Conservation (phyloP, 441 rosid genomes). For the Pelargonium myrrhifolium region DNA sequence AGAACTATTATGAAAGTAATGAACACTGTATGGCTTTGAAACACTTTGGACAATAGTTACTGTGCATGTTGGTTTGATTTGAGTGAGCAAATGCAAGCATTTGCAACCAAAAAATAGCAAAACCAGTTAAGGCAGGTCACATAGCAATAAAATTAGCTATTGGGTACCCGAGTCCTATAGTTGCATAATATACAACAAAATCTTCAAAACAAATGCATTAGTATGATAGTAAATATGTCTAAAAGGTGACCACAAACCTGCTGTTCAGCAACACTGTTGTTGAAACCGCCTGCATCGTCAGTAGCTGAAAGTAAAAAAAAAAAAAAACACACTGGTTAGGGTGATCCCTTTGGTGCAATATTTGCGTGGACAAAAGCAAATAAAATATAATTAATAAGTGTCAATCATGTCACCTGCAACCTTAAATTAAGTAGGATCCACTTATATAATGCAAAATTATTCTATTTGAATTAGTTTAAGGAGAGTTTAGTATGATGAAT, state of each 20-base stretch:
- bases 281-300: constrained; percentile 80
- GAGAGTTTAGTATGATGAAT: too few species aligned
- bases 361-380: background rate
- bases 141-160: background rate
- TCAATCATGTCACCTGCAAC: background rate
- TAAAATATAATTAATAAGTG: background rate
- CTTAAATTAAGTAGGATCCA: background rate
- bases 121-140: background rate
- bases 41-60: background rate
- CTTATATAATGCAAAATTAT: background rate
- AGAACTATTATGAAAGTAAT: background rate
- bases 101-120: background rate
- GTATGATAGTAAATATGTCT: background rate
- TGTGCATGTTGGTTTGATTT: background rate
- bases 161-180: background rate
- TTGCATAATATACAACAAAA: background rate
- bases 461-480: background rate
- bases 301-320: constrained; percentile 48
- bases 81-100: background rate
- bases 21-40: background rate
- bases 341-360: background rate
- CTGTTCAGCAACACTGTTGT: constrained; percentile 86
- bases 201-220: background rate
- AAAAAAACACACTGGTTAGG: constrained; percentile 3
- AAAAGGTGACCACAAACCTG: constrained; percentile 47